phyloP scores from a whole-genome alignment of 2,329 filamentous ascomycete genomes.

The Rutstroemia sp. region DNA sequence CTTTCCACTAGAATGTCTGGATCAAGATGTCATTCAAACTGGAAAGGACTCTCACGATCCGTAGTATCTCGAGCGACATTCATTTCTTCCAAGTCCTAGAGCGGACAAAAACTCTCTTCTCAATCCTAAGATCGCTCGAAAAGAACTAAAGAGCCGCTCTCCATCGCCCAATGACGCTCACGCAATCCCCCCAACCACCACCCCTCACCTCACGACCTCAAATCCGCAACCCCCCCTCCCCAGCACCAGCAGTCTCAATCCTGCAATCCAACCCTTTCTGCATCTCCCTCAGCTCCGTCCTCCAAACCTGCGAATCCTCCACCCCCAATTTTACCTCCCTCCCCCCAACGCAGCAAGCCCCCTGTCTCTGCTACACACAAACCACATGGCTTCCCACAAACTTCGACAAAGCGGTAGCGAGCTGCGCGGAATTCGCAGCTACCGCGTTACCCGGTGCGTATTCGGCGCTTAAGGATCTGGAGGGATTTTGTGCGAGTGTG shows the following conservation, averaged over 20 bases:
- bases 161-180: not conserved
- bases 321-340: conserved; percentile 19
- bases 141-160: no score
- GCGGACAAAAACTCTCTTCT: no score
- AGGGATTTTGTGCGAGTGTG: conserved; percentile 13
- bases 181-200: not conserved
- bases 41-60: no score
- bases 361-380: conserved; percentile 25
- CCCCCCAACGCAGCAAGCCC: conserved; percentile 17
- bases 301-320: conserved; percentile 19
- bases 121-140: no score
- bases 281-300: conserved; percentile 14
- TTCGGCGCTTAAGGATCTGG: conserved; percentile 12
- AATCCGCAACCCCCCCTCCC: no score
- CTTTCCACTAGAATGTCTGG: no score
- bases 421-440: conserved; percentile 18
- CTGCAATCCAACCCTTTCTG: conserved; percentile 16
- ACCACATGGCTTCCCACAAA: conserved; percentile 17
- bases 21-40: no score
- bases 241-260: conserved; percentile 3
- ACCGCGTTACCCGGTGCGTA: conserved; percentile 13
- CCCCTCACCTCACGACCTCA: no score
- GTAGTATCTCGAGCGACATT: no score
- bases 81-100: no score
- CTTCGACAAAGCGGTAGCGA: conserved; percentile 20